Base-by-base conservation (phyloP, 192 early-diverging fungal genomes). In the Dimargaris cristalligena region DNA sequence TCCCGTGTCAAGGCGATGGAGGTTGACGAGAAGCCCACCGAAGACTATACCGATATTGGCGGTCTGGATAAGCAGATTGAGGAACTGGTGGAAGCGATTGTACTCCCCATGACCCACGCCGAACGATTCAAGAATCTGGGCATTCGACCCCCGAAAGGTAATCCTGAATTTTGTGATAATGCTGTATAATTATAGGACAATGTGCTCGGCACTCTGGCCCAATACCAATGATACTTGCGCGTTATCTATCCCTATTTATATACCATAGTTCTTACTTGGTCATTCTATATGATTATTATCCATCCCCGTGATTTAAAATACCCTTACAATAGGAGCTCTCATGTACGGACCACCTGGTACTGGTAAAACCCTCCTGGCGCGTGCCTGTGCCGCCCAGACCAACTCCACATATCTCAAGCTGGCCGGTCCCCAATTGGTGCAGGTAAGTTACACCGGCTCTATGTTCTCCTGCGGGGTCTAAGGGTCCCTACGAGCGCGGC, bases 1-100 rank as follows among this genome's bases (percentile, higher is more conserved):
- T 90, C 91, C 31, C 82, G 95, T 46, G 95, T 95, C 41, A 96
- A 96, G 71, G 95, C 92, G 16, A 98, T 98, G 95, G 95, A 98
- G 71, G 95, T 98, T 4, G 95, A 98, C 60, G 95, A 98, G 69
- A 96, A 96, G 73, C 95, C 95, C 18, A 93, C 91, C 20, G 95
- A 98, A 74, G 88, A 90, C 59, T 96, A 94, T 65, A 92, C 81
- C 65, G 95, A 96, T 65, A 86, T 91, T 65, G 89, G 89, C 63
- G 89, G 89, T n/a, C 66, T 91, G 44, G 85, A 87, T 63, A 89
- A 89, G 70, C 87, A 91, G 71, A 86, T 91, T 34, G 86, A 86
- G 58, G 89, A 89, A 67, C 71, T 89, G 41, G 88, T 91, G 0
- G 88, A 91, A 66, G 88, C 88, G 1, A 80, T 91, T 68, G 86